These are phyloP conservation scores for Paspalum vaginatum DNA, from an alignment of 176 grass and related monocot genomes.

Conservation along the genomic window DNA sequence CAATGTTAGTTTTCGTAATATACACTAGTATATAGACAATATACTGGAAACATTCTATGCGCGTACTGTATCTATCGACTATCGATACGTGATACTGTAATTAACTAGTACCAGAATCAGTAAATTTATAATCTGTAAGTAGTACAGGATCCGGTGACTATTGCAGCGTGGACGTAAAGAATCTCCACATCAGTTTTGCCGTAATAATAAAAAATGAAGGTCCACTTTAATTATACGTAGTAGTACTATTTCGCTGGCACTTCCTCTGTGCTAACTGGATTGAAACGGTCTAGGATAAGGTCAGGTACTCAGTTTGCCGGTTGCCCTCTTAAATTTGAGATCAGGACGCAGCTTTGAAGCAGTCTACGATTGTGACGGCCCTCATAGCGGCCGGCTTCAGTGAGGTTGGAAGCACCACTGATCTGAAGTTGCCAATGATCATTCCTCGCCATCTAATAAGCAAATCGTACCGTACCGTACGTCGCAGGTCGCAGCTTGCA, in stretches of 20 bases:
- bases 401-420: not conserved
- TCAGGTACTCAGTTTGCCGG: not conserved
- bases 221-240: too few relatives aligned
- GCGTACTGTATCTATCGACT: too few relatives aligned
- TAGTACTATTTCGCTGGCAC: not conserved
- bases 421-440: not conserved
- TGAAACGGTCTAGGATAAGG: conserved; percentile 38
- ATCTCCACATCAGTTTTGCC: not conserved
- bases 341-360: conserved; percentile 31
- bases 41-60: too few relatives aligned
- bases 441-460: not conserved
- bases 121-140: too few relatives aligned
- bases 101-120: too few relatives aligned
- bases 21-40: too few relatives aligned
- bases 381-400: conserved; percentile 10
- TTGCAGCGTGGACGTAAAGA: not conserved
- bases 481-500: too few relatives aligned
- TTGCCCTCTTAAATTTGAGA: conserved; percentile 34
- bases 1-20: too few relatives aligned
- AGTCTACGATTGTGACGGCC: conserved; percentile 32
- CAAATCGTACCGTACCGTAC: not conserved
- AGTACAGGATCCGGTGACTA: not conserved
- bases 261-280: not conserved
- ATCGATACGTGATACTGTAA: too few relatives aligned
- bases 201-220: too few relatives aligned